Evolutionary conservation across 768 basidiomycete genomes (phyloP).

Genomic region (Lenzites betulinus): DNA sequence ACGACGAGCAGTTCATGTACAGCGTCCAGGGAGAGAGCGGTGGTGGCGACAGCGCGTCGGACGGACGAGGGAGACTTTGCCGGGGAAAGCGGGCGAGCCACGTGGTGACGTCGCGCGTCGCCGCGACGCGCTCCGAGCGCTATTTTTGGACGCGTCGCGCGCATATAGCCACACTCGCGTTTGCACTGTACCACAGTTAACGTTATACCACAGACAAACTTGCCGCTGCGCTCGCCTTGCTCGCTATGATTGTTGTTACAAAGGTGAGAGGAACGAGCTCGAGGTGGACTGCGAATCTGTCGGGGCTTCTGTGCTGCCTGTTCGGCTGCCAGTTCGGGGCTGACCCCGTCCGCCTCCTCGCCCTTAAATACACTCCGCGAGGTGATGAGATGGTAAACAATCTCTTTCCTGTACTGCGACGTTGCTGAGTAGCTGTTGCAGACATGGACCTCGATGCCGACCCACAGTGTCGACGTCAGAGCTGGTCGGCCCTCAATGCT

Average conservation of each 20-base stretch:
- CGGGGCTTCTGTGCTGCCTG: background rate
- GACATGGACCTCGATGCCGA: background rate
- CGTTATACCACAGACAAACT: too few relatives aligned
- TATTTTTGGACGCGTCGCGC: too few relatives aligned
- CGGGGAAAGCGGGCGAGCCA: background rate
- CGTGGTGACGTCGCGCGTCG: background rate
- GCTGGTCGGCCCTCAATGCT: constrained; percentile 28
- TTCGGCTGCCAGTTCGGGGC: background rate
- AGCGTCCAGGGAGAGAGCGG: background rate
- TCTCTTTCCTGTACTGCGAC: background rate
- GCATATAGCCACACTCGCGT: too few relatives aligned
- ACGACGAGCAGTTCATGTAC: background rate
- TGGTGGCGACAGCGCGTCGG: background rate
- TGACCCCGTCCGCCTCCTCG: background rate
- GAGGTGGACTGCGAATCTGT: background rate
- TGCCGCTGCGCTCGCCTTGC: too few relatives aligned
- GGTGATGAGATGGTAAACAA: background rate
- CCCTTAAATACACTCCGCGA: background rate
- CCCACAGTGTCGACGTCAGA: background rate
- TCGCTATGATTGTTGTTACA: too few relatives aligned
- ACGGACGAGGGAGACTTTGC: background rate
- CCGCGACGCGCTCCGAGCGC: background rate
- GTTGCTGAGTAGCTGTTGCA: constrained; percentile 7
- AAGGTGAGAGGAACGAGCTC: too few relatives aligned
- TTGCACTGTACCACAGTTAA: too few relatives aligned